Evolutionary conservation across 179 eudicot genomes (phyloP), one percentile per base, ranked within the genome.

Genomic region (Spinacia oleracea): DNA sequence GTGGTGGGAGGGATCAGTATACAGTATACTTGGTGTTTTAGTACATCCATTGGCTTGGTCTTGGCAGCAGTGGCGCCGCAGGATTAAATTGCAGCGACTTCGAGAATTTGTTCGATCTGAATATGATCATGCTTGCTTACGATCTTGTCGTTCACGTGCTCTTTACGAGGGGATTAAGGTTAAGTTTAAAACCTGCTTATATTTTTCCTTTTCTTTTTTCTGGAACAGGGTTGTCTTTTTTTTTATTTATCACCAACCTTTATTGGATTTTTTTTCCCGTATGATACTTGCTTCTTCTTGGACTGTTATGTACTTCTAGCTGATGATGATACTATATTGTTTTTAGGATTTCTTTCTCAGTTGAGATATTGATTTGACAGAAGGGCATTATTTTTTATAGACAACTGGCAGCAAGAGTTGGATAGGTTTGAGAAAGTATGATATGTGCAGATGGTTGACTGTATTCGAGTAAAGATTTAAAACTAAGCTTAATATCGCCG

Each of bases 81-180:
- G 90, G 87, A 84, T 83, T 75, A 96, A 92, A 86, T 85, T 96
- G 79, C 98, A 96, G 83, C 88, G 83, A 12, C 81, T 96, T n/a
- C 98, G 98, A 79, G 99, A 96, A 84, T 96, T 86, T 90, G 99
- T 96, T 60, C 96, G 99, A 76, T 96, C 99, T 31, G 99, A 96
- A 78, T 96, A 96, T 84, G 97, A 96, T 86, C 99, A 96, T 92
- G 97, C 99, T 29, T 96, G 99, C 90, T 88, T 96, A 85, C 91
- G 99, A 63, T 96, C 99, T 75, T 96, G 99, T 77, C 98, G 99
- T 67, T 96, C 99, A 48, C 97, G 99, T 85, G 99, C 99, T 81
- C 94, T 96, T 68, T 96, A 96, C 85, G 99, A 96, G 84, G 99
- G 99, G 79, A 88, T 96, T 63, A 96, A 96, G 99, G 99, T 96